A percentile compares a stretch with the other conserved stretches of the same genome.
Evolutionary conservation across 2,329 filamentous ascomycete species (phyloP).

Genomic region (Orbilia blumenaviensis): DNA sequence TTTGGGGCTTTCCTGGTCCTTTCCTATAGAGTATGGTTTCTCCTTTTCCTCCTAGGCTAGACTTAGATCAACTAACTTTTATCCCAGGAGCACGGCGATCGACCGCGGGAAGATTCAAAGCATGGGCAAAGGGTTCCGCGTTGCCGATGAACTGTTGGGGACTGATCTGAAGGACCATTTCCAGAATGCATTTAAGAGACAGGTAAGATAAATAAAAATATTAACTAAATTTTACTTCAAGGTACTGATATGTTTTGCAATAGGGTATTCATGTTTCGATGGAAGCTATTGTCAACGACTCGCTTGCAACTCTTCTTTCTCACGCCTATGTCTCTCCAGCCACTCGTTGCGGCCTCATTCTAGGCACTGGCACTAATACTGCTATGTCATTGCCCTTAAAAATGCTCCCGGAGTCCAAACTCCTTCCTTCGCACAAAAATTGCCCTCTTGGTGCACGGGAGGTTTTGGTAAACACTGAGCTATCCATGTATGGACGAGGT

Average conservation of each 20-base stretch:
- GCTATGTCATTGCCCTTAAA: conserved; percentile 71
- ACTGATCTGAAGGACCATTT: conserved; percentile 46
- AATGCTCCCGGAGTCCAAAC: conserved; percentile 62
- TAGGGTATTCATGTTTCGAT: conserved; percentile 38
- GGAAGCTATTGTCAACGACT: conserved; percentile 66
- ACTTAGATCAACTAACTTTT: conserved; percentile 59
- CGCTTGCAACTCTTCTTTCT: conserved; percentile 72
- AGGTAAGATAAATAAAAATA: conserved; percentile 69
- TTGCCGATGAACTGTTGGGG: conserved; percentile 33
- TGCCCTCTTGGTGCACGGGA: conserved; percentile 59
- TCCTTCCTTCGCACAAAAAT: conserved; percentile 14
- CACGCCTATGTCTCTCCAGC: conserved; percentile 68
- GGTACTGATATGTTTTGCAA: conserved; percentile 64
- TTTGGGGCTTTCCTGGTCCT: conserved; percentile 74
- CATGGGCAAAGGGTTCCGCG: conserved; percentile 59
- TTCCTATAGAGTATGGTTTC: conserved; percentile 72
- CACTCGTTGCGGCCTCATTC: conserved; percentile 71
- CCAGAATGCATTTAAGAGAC: conserved; percentile 66
- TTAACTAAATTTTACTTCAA: conserved; percentile 60
- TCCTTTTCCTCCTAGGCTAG: not conserved
- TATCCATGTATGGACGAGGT: conserved; percentile 72
- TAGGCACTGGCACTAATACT: conserved; percentile 74
- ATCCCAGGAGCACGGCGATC: conserved; percentile 65
- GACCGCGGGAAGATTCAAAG: conserved; percentile 66
- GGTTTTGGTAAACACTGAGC: conserved; percentile 73